These are phyloP conservation scores for Mycena filopes DNA, from an alignment of 768 basidiomycete species.

Conservation along the genomic window DNA sequence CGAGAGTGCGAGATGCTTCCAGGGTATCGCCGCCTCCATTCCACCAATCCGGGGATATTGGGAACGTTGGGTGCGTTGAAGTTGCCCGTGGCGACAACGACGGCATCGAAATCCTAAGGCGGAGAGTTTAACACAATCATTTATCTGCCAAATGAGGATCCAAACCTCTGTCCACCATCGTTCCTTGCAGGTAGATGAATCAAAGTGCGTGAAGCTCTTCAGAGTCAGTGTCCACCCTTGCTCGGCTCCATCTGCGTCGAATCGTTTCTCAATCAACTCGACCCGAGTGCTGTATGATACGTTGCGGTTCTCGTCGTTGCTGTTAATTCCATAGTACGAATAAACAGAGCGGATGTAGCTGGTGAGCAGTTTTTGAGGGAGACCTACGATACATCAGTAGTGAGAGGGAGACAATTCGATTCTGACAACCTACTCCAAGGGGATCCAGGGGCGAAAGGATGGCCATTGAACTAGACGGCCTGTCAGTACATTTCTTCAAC, in stretches of 20 bases:
- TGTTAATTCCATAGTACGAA: conserved; percentile 53
- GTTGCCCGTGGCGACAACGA: conserved; percentile 32
- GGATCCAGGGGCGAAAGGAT: conserved; percentile 44
- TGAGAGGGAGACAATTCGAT: background rate
- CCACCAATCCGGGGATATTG: conserved; percentile 35
- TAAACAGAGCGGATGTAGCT: conserved; percentile 55
- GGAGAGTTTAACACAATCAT: background rate
- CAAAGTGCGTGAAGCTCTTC: conserved; percentile 40
- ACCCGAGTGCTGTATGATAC: conserved; percentile 60
- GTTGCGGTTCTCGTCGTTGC: conserved; percentile 51
- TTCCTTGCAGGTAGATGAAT: conserved; percentile 23
- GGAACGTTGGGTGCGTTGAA: conserved; percentile 35
- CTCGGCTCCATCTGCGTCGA: conserved; percentile 41
- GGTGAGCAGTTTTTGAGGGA: conserved; percentile 46
- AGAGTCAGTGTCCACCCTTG: conserved; percentile 49
- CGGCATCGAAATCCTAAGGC: conserved; percentile 35
- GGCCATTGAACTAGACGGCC: conserved; percentile 46
- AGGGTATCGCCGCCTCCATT: conserved; percentile 40
- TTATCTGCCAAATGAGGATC: background rate
- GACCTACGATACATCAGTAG: conserved; percentile 34
- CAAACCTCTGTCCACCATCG: conserved; percentile 34
- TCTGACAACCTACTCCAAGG: conserved; percentile 43
- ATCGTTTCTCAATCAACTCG: conserved; percentile 53
- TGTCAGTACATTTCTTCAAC: background rate
- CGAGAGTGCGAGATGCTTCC: conserved; percentile 43